A percentile compares a stretch with the other conserved stretches of the same genome.
Evolutionary conservation across 2,329 filamentous ascomycete species (phyloP).

Genomic region (Trichoderma cornu-damae): DNA sequence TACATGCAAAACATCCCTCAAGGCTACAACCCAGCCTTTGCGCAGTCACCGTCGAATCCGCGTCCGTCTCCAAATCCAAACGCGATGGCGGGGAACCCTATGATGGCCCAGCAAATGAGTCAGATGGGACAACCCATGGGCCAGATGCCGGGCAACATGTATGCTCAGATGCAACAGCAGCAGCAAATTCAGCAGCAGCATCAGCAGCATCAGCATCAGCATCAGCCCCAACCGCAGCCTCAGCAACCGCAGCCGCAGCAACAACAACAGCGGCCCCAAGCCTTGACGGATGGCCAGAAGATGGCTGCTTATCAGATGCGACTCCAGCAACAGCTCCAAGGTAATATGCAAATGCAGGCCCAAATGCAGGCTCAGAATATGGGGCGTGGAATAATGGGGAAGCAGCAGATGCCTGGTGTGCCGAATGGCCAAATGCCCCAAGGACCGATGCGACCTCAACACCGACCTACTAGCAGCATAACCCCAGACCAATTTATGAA

Average conservation of each 20-base stretch:
- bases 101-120: constrained; percentile 50
- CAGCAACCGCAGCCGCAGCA: constrained; percentile 52
- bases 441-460: constrained; percentile 48
- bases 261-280: constrained; percentile 44
- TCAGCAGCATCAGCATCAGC: constrained; percentile 39
- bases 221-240: constrained; percentile 55
- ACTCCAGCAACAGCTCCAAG: constrained; percentile 68
- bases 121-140: constrained; percentile 45
- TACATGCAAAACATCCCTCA: constrained; percentile 60
- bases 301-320: constrained; percentile 77
- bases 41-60: constrained; percentile 51
- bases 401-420: constrained; percentile 45
- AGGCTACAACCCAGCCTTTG: constrained; percentile 55
- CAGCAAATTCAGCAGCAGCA: constrained; percentile 42
- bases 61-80: constrained; percentile 52
- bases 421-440: constrained; percentile 54
- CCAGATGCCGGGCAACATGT: constrained; percentile 43
- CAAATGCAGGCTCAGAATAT: constrained; percentile 47
- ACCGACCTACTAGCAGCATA: constrained; percentile 38
- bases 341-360: constrained; percentile 45
- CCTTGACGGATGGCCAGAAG: constrained; percentile 62
- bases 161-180: constrained; percentile 39
- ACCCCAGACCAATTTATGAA: constrained; percentile 69
- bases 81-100: constrained; percentile 47
- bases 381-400: constrained; percentile 49